Percentiles rank a stretch among this genome's conserved stretches.
These are phyloP conservation scores for Fusarium buharicum DNA, from an alignment of 2,329 filamentous ascomycete species.

Conservation along the genomic window DNA sequence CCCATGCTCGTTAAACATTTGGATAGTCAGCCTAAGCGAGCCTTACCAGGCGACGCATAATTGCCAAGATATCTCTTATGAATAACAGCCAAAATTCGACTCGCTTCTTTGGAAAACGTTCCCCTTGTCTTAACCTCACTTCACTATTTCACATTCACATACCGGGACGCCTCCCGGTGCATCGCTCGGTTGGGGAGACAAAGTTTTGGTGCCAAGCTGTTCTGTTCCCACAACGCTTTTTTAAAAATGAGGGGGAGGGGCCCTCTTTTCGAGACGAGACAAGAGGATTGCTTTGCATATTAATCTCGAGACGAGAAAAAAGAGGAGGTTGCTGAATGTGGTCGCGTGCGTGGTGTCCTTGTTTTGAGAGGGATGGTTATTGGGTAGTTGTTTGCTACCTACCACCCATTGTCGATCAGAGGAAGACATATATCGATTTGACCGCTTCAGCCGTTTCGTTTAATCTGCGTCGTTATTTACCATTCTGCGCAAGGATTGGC, in stretches of 20 bases:
- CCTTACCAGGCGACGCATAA: slow-evolving; percentile 1
- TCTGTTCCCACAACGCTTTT: slow-evolving; percentile 4
- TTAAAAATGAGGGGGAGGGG: slow-evolving; percentile 27
- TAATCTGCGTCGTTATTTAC: slow-evolving; percentile 16
- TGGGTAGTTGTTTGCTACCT: slow-evolving; percentile 5
- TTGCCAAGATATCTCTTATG: background rate
- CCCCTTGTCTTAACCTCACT: slow-evolving; percentile 2
- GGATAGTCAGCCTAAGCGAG: background rate
- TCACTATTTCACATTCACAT: background rate
- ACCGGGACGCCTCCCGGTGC: slow-evolving; percentile 16
- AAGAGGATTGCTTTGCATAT: background rate
- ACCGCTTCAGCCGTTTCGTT: slow-evolving; percentile 1
- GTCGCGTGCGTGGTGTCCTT: slow-evolving; percentile 28
- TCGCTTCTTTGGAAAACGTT: background rate
- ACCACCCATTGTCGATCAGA: slow-evolving; percentile 15
- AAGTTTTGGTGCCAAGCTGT: slow-evolving; percentile 29
- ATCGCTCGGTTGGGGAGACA: slow-evolving; percentile 5
- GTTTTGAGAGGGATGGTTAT: slow-evolving; percentile 7
- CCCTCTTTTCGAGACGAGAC: background rate
- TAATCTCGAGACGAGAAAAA: background rate
- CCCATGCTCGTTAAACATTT: background rate
- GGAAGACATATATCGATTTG: background rate
- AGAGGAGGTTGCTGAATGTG: slow-evolving; percentile 18
- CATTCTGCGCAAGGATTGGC: slow-evolving; percentile 20
- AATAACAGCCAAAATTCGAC: background rate